phyloP scores from a whole-genome alignment of 257 asterid species.

The Plantago major region DNA sequence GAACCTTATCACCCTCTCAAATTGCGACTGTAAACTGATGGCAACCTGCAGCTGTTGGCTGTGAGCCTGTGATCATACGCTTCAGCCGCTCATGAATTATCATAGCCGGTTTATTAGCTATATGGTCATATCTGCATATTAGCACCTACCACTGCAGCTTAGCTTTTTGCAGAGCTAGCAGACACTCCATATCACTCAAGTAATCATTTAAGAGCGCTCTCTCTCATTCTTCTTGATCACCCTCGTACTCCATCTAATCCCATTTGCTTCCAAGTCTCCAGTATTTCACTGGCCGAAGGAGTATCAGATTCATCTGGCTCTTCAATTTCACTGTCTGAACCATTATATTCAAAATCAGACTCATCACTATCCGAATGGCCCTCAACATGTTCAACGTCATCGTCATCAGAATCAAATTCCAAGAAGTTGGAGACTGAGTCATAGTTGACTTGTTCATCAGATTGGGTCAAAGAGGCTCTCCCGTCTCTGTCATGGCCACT shows the following conservation, averaged over 20 bases:
- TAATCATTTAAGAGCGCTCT: too few relatives aligned
- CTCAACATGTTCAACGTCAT: slow-evolving; percentile 19
- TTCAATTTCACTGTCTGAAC: slow-evolving; percentile 30
- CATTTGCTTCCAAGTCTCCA: slow-evolving; percentile 63
- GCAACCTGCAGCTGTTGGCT: too few relatives aligned
- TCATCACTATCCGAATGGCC: slow-evolving; percentile 33
- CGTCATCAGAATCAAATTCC: slow-evolving; percentile 18
- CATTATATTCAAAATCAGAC: slow-evolving; percentile 28
- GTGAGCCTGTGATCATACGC: too few relatives aligned
- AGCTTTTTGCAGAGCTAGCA: too few relatives aligned
- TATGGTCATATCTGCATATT: too few relatives aligned
- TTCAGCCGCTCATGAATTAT: too few relatives aligned
- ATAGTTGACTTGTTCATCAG: slow-evolving; percentile 20
- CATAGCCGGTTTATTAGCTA: too few relatives aligned
- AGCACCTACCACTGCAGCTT: too few relatives aligned
- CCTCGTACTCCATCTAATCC: slow-evolving; percentile 4
- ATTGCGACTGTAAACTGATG: too few relatives aligned
- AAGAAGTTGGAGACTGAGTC: slow-evolving; percentile 17
- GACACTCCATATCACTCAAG: too few relatives aligned
- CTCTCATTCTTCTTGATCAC: background rate
- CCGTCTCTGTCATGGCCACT: background rate
- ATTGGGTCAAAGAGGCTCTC: background rate
- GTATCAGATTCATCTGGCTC: slow-evolving; percentile 25
- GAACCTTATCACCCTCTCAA: too few relatives aligned
- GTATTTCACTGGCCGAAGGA: slow-evolving; percentile 73